phyloP scores from a whole-genome alignment of 352 stramenopile genomes.

The Discostella stelligera region DNA sequence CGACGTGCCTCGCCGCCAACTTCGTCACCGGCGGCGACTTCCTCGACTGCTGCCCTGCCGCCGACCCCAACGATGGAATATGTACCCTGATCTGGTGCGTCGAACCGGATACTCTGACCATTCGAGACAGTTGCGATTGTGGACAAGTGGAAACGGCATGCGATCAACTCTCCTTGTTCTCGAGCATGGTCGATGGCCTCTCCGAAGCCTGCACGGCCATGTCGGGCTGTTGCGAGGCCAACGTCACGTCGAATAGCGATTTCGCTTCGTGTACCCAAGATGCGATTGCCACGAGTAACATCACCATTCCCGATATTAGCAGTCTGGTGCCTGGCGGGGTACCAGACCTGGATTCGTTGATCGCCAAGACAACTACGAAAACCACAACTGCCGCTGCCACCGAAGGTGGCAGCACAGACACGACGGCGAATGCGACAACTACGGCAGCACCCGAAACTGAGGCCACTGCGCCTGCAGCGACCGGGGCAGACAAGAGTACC shows the following conservation, averaged over 20 bases:
- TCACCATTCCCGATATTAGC: background rate
- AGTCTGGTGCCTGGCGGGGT: background rate
- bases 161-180: background rate
- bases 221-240: background rate
- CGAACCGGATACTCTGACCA: background rate
- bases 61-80: background rate
- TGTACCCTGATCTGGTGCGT: background rate
- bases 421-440: background rate
- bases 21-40: background rate
- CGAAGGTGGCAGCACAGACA: background rate
- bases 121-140: background rate
- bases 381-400: background rate
- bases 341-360: background rate
- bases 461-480: background rate
- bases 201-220: background rate
- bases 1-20: background rate
- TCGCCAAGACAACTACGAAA: background rate
- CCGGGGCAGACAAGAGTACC: background rate
- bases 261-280: background rate
- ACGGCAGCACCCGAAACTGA: background rate
- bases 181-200: background rate
- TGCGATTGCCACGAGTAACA: background rate
- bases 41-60: background rate
- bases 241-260: background rate
- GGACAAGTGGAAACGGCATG: background rate